A percentile compares a stretch with the other conserved stretches of the same genome.
phyloP scores from a whole-genome alignment of 2,329 filamentous ascomycete species.

The Colletotrichum spinosum region DNA sequence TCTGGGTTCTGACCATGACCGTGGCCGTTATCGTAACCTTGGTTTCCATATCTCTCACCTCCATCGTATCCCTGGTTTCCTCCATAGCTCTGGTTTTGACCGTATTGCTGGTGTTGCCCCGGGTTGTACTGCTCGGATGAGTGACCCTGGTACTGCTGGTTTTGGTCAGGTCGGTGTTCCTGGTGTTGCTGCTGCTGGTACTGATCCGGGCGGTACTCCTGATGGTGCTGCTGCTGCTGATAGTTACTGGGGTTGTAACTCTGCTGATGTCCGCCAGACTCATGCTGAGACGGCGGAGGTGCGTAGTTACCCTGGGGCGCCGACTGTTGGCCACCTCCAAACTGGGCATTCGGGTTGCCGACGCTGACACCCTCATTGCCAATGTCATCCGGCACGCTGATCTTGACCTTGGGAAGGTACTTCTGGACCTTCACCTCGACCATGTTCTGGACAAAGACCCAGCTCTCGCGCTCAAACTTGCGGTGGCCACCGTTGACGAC shows the following conservation, averaged over 20 bases:
- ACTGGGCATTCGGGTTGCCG: slow-evolving; percentile 50
- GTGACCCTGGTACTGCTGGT: slow-evolving; percentile 33
- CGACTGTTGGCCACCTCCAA: slow-evolving; percentile 47
- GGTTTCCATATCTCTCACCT: slow-evolving; percentile 2
- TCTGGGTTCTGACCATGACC: no score
- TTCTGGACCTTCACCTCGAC: slow-evolving; percentile 59
- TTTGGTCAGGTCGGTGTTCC: slow-evolving; percentile 34
- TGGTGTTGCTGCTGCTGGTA: slow-evolving; percentile 37
- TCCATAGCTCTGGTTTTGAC: slow-evolving; percentile 33
- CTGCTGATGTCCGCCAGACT: slow-evolving; percentile 42
- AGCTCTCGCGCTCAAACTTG: slow-evolving; percentile 59
- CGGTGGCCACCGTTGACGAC: slow-evolving; percentile 60
- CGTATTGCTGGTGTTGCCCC: slow-evolving; percentile 14
- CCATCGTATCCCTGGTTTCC: slow-evolving; percentile 41
- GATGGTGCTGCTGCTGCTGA: slow-evolving; percentile 41
- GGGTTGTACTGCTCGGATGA: slow-evolving; percentile 27
- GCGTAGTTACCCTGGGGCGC: slow-evolving; percentile 41
- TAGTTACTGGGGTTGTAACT: slow-evolving; percentile 42
- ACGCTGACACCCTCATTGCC: slow-evolving; percentile 59
- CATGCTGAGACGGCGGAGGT: slow-evolving; percentile 35
- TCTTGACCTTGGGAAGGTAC: slow-evolving; percentile 59
- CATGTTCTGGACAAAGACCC: slow-evolving; percentile 58
- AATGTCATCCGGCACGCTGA: slow-evolving; percentile 58
- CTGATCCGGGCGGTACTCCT: slow-evolving; percentile 35
- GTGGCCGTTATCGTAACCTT: slow-evolving; percentile 28